Evolutionary conservation across 495 filamentous ascomycete genomes (phyloP).

Genomic region (Neurospora discreta): DNA sequence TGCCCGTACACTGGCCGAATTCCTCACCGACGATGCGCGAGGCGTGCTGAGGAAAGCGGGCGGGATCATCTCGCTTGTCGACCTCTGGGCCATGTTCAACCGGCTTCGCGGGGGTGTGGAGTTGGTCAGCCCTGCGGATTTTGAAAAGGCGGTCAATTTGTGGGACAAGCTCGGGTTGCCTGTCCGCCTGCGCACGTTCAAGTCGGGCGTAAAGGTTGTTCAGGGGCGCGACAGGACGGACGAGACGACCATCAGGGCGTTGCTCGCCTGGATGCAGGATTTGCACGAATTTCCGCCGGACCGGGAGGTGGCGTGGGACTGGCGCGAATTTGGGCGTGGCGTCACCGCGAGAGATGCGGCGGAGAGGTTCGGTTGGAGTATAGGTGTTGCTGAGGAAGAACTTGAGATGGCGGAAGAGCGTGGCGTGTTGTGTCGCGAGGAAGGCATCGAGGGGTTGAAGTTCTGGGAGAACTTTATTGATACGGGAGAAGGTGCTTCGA

Average conservation of each 20-base stretch:
- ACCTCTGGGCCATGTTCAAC: conserved; percentile 96
- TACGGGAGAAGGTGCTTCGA: conserved; percentile 24
- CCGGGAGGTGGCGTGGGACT: conserved; percentile 61
- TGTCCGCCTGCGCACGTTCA: conserved; percentile 77
- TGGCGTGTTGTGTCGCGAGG: conserved; percentile 73
- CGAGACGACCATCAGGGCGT: conserved; percentile 69
- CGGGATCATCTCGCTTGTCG: conserved; percentile 88
- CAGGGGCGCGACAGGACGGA: conserved; percentile 83
- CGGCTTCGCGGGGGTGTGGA: conserved; percentile 91
- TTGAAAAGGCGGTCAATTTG: conserved; percentile 74
- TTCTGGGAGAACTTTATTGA: conserved; percentile 69
- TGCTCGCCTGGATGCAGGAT: conserved; percentile 68
- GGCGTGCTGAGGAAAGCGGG: conserved; percentile 76
- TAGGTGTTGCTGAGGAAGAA: conserved; percentile 94
- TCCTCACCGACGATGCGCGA: conserved; percentile 77
- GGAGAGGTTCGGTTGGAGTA: conserved; percentile 91
- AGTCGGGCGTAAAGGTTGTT: conserved; percentile 83
- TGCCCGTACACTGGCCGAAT: conserved; percentile 83
- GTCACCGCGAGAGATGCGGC: conserved; percentile 86
- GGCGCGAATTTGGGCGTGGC: conserved; percentile 63
- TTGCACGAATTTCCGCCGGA: conserved; percentile 53
- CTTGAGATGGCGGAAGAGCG: conserved; percentile 92
- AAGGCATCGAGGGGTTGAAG: conserved; percentile 67
- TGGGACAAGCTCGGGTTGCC: conserved; percentile 87
- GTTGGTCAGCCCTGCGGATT: conserved; percentile 82